Percentiles rank a stretch among this genome's conserved stretches.
phyloP scores from a whole-genome alignment of 176 grass and related monocot species.

The Juncus inflexus region DNA sequence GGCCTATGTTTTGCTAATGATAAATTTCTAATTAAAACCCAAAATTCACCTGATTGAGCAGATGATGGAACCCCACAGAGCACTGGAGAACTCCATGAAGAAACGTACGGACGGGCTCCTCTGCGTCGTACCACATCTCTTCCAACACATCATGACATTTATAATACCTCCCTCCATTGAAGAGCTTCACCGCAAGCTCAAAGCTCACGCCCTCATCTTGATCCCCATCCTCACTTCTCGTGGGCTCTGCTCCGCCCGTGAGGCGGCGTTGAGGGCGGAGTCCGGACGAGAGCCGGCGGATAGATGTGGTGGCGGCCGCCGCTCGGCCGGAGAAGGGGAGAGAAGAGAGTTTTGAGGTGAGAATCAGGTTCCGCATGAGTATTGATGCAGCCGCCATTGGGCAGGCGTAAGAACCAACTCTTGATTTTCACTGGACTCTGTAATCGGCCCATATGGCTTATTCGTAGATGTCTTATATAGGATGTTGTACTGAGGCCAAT shows the following conservation, averaged over 20 bases:
- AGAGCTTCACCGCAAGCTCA: slow-evolving; percentile 55
- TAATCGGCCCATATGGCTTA: too few species aligned
- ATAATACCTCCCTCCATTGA: slow-evolving; percentile 73
- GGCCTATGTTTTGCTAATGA: not conserved
- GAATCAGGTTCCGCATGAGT: not conserved
- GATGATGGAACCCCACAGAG: slow-evolving; percentile 79
- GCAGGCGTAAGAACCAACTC: not conserved
- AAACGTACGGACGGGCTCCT: slow-evolving; percentile 65
- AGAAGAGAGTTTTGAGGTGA: not conserved
- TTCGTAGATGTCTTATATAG: too few species aligned
- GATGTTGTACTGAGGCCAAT: too few species aligned
- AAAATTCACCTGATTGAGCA: slow-evolving; percentile 60
- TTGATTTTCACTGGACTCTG: not conserved
- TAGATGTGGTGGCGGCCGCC: not conserved
- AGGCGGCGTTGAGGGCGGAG: slow-evolving; percentile 48
- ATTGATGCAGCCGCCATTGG: slow-evolving; percentile 12
- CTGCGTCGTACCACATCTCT: slow-evolving; percentile 78
- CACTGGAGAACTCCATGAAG: slow-evolving; percentile 79
- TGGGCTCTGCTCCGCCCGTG: slow-evolving; percentile 33
- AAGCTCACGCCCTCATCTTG: slow-evolving; percentile 24
- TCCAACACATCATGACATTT: slow-evolving; percentile 84
- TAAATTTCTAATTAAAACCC: not conserved
- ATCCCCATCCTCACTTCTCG: not conserved
- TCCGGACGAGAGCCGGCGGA: slow-evolving; percentile 4
- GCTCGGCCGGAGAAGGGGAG: not conserved